Base-by-base conservation (phyloP, 768 basidiomycete species). In the Kondoa malvinella region DNA sequence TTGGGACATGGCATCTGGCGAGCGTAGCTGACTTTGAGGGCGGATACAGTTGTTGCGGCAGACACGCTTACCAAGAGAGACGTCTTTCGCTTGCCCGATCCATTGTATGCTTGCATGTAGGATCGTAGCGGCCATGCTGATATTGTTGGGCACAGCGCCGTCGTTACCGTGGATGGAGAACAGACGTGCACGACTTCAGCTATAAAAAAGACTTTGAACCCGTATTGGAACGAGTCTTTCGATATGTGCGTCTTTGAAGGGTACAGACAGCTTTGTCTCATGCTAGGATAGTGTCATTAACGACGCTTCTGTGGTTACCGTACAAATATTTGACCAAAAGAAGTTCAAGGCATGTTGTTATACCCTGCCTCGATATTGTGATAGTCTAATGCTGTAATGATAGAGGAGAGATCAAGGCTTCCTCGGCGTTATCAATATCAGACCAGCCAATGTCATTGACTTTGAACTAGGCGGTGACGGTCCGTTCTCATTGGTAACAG, bases 261-360 rank as follows among this genome's bases (percentile, higher is more conserved):
- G 3, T 66, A 56, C 29, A 61, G 3, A 30, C 17, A 34, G 4
- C 32, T 27, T n/a, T 2, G 17, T n/a, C 12, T 57, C 56, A 66
- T 3, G 33, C 66, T 40, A 4, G 30, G 21, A 32, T 32, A 96
- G 92, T 72, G 88, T 84, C 64, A 94, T 95, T 76, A 94, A 92
- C 77, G 95, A 99, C 73, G 90, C 89, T n/a, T 96, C 92, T 21
- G 89, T 97, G 61, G 84, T 99, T 68, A 90, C 91, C 2, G 92
- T 97, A 0, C 95, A 99, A 79, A 95, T 97, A 74, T 97, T 97
- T 73, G 95, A 99, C 79, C 94, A 97, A 78, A 86, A 91, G 77
- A 99, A 99, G 79, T 97, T 97, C 81, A 99, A 99, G 61, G 61
- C 31, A 33, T 26, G n/a, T 59, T 14, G 4, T 12, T 25, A 14